These are phyloP conservation scores for Plasmodium vivax DNA, from an alignment of 169 alveolate species.

Conservation along the genomic window DNA sequence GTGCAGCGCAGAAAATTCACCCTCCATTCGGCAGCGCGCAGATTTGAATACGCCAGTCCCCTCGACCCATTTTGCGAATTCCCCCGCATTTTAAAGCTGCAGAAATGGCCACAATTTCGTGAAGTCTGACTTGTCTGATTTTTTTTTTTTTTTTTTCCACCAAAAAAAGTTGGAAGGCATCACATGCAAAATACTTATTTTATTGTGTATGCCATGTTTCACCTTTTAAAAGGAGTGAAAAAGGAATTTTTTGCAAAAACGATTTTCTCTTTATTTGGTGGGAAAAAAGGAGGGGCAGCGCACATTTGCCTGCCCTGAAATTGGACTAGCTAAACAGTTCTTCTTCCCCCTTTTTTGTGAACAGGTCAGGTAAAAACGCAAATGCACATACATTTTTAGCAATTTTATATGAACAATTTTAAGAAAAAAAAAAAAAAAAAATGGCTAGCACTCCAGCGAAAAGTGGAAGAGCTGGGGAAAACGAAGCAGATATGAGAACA, in stretches of 20 bases:
- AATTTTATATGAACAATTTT: not conserved
- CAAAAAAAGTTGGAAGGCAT: not conserved
- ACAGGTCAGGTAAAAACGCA: not conserved
- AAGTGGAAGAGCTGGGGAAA: not conserved
- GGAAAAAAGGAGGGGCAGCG: not conserved
- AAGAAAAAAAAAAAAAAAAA: not conserved
- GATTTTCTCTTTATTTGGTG: not conserved
- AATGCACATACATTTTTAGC: not conserved
- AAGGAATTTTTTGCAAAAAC: not conserved
- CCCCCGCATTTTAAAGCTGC: not conserved
- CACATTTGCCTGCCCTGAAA: not conserved
- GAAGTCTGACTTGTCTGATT: not conserved
- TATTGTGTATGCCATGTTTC: not conserved
- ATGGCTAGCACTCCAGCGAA: conserved; percentile 40
- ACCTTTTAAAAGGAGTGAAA: not conserved
- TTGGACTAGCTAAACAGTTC: not conserved
- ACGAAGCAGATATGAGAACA: not conserved
- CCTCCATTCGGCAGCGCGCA: not conserved
- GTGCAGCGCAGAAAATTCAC: not conserved
- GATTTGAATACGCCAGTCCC: not conserved
- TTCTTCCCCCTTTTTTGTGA: not conserved
- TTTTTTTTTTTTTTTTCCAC: not conserved
- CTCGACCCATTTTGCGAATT: not conserved
- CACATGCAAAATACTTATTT: not conserved
- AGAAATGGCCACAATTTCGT: not conserved